Evolutionary conservation across 1,284 basidiomycete genomes (phyloP).

Genomic region (Microbotryomycetes sp.): DNA sequence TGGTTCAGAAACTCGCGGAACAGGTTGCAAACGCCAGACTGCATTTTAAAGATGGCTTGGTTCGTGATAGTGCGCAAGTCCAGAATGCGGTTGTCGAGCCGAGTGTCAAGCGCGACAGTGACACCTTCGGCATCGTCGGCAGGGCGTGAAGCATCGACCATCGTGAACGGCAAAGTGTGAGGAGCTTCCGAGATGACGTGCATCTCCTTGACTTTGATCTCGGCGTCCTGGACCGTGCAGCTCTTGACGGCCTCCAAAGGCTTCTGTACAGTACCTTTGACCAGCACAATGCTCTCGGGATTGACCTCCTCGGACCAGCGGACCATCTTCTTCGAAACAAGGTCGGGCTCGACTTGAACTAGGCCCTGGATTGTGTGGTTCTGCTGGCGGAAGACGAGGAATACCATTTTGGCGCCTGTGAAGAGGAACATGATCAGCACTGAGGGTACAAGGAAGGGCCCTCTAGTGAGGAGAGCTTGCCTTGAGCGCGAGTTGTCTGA

Average conservation of each 20-base stretch:
- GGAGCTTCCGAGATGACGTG: slow-evolving; percentile 71
- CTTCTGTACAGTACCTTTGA: slow-evolving; percentile 72
- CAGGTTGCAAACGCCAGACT: slow-evolving; percentile 75
- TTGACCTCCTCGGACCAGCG: slow-evolving; percentile 78
- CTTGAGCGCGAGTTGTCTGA: slow-evolving; percentile 84
- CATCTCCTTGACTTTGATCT: slow-evolving; percentile 79
- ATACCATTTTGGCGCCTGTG: slow-evolving; percentile 80
- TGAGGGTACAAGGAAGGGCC: neutral
- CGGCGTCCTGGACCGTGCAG: slow-evolving; percentile 78
- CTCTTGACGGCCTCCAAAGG: slow-evolving; percentile 86
- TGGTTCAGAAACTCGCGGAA: slow-evolving; percentile 79
- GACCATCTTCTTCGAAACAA: slow-evolving; percentile 94
- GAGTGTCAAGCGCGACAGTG: slow-evolving; percentile 74
- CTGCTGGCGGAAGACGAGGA: slow-evolving; percentile 84
- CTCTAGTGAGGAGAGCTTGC: slow-evolving; percentile 43
- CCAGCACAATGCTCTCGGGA: slow-evolving; percentile 84
- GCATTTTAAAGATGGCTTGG: slow-evolving; percentile 91
- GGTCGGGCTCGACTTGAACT: slow-evolving; percentile 64
- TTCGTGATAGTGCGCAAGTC: slow-evolving; percentile 93
- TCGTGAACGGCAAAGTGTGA: slow-evolving; percentile 69
- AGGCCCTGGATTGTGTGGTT: slow-evolving; percentile 85
- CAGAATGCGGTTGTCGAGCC: slow-evolving; percentile 89
- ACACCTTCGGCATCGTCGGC: slow-evolving; percentile 23
- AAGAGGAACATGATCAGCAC: neutral
- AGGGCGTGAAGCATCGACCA: slow-evolving; percentile 69